Evolutionary conservation across 2,329 filamentous ascomycete species (phyloP), one percentile per base, ranked within the genome.

Genomic region (Fusarium torulosum): DNA sequence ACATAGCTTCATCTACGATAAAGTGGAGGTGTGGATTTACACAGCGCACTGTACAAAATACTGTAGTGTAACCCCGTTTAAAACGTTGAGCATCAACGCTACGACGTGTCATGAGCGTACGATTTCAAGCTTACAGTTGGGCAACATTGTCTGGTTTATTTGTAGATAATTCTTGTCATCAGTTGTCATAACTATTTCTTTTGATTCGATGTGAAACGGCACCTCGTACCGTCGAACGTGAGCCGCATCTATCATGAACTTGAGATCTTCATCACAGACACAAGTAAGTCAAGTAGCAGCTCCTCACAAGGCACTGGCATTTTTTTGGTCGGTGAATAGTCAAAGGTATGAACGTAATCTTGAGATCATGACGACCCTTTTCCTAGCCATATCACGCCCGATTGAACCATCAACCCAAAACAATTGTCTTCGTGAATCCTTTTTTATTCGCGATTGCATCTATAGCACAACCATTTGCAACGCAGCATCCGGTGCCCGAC

Each of bases 401-500:
- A 67, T 59, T 66, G 67, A 73, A 72, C 70, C 72, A 60, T 70
- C 70, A 72, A 73, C 70, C 72, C 72, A 65, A 71, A 66, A 66
- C 70, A 66, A 66, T 74, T 79, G 74, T 76, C 75, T 75, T 79
- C 79, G 76, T 80, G 75, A 80, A 78, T 77, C 74, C 76, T 77
- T 79, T 76, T 76, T 76, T 76, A 77, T 80, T 80, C 74, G 76
- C 74, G 77, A 79, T 78, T 82, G 80, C 78, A 77, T 79, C 78
- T 81, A 81, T 79, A 78, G 76, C 77, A 81, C 78, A 81, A 79
- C 77, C 79, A 76, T 78, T 78, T 78, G 75, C 74, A 79, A 78
- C 76, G 74, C 74, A 77, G 75, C 77, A 77, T 79, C 79, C 79
- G 74, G 75, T 79, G 76, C 77, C 78, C 77, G 75, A 78, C 76